Evolutionary conservation across 768 basidiomycete species (phyloP).

Genomic region (Podaxis carcinomalis): DNA sequence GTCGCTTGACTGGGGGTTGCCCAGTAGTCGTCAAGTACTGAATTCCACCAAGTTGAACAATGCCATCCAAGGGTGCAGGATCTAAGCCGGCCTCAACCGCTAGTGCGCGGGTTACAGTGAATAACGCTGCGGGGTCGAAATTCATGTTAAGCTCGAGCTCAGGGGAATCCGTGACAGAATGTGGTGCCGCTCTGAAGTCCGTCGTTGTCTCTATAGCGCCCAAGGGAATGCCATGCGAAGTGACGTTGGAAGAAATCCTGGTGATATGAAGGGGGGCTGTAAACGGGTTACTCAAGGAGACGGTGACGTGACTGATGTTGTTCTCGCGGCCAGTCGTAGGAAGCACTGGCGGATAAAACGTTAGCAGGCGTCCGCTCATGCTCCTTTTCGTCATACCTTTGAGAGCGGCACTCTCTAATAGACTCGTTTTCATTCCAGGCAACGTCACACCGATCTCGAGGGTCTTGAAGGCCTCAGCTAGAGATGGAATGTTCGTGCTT

Average conservation of each 20-base stretch:
- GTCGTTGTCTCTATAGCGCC: constrained; percentile 54
- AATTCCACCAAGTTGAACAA: constrained; percentile 66
- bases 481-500: constrained; percentile 56
- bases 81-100: constrained; percentile 61
- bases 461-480: constrained; percentile 57
- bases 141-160: constrained; percentile 59
- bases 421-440: constrained; percentile 54
- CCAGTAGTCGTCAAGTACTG: constrained; percentile 45
- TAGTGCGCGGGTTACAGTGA: constrained; percentile 65
- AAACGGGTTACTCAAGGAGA: constrained; percentile 65
- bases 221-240: constrained; percentile 54
- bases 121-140: constrained; percentile 61
- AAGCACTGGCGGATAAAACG: constrained; percentile 38
- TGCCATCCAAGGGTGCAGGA: constrained; percentile 58
- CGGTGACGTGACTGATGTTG: constrained; percentile 63
- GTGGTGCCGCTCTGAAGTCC: constrained; percentile 49
- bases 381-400: constrained; percentile 30
- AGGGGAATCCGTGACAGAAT: constrained; percentile 54
- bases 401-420: constrained; percentile 54
- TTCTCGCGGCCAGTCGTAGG: constrained; percentile 57
- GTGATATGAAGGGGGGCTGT: constrained; percentile 55
- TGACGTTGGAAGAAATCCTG: constrained; percentile 54
- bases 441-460: constrained; percentile 52
- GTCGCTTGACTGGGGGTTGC: constrained; percentile 24
- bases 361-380: neutral